Evolutionary conservation across 108 stramenopile species (phyloP), one percentile per base, ranked within the genome.

Genomic region (Conticribra guillardii): DNA sequence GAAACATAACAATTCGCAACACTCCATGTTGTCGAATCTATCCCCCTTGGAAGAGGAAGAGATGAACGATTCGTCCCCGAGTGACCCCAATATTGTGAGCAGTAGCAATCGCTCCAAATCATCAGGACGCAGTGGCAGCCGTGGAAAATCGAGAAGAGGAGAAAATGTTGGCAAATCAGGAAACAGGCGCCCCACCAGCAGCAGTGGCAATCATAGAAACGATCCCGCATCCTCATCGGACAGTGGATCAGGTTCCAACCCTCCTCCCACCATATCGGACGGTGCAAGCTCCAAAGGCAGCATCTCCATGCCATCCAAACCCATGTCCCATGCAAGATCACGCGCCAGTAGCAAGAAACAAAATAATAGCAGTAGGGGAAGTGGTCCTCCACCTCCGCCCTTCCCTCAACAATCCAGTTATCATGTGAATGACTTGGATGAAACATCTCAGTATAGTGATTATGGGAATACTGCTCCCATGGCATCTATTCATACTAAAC

Each of bases 341-440:
- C n/a, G n/a, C n/a, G n/a, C n/a, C 18, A 16, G 47, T 22, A 54
- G 60, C 23, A 51, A 45, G 21, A 45, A 46, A n/a, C 15, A 58
- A 2, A 59, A 28, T 16, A 37, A 44, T 11, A 31, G 67, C 44
- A 14, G 41, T 17, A 31, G 18, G 3, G 54, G 52, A 27, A 33
- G 60, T 15, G 51, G 33, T 26, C 67, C 67, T 47, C 66, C 65
- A 34, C 60, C 60, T 11, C 74, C 74, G 44, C 74, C 74, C 52
- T 67, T 60, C 23, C 74, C 50, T 2, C 66, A 51, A 17, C 14
- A 29, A 17, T 29, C 23, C 28, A 24, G 14, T 28, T 18, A 47
- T 9, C 60, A 17, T 24, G 21, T 32, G 19, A 26, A 51, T 18
- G 54, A 55, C 28, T 7, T 27, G 15, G 28, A 49, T 17, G 61